Conservation (phyloP, 129 eudicot species). For the Escallonia herrerae region DNA sequence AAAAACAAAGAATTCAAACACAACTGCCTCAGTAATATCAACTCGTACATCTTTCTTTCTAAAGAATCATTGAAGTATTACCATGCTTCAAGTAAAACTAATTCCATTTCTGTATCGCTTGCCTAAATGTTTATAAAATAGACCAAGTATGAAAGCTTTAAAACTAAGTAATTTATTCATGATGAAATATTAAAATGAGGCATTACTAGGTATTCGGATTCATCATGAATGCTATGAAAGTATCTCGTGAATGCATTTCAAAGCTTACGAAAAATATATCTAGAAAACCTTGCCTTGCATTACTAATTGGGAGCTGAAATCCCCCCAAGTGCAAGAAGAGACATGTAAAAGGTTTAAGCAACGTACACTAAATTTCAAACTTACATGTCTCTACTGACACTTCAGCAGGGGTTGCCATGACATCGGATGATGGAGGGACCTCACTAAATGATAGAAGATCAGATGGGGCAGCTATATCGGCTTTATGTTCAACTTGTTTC, state of each 20-base stretch:
- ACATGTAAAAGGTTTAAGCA: background rate
- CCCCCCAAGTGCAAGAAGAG: background rate
- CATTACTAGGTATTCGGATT: no score
- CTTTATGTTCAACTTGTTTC: conserved; percentile 25
- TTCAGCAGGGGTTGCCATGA: conserved; percentile 23
- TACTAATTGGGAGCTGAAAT: background rate
- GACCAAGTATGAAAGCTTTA: no score
- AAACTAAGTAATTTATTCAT: no score
- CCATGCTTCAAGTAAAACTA: no score
- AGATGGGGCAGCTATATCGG: conserved; percentile 15
- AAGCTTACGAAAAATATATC: background rate
- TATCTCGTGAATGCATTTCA: no score
- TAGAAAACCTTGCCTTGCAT: background rate
- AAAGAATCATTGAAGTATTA: no score
- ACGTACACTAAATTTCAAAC: conserved; percentile 16
- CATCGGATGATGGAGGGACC: conserved; percentile 22
- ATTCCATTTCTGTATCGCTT: no score
- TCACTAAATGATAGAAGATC: conserved; percentile 28
- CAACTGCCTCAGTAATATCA: background rate
- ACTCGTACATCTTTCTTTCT: no score
- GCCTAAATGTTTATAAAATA: no score
- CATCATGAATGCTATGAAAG: no score
- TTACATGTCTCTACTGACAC: conserved; percentile 33
- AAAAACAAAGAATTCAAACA: background rate
- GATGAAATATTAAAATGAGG: no score